phyloP scores from a whole-genome alignment of 768 basidiomycete genomes.

The Pisolithus microcarpus region DNA sequence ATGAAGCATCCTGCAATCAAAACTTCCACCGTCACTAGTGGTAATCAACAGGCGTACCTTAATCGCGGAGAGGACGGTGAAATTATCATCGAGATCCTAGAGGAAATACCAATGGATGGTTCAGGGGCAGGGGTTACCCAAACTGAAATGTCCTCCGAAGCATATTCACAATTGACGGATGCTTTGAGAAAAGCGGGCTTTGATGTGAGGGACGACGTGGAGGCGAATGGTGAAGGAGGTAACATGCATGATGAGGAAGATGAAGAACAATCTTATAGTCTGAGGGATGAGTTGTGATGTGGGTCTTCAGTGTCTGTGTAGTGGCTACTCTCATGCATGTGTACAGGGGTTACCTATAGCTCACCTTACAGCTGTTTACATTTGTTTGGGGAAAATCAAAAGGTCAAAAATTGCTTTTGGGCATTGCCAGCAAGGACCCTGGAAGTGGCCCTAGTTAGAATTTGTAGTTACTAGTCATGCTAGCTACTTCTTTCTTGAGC shows the following conservation, averaged over 20 bases:
- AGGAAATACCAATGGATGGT: conserved; percentile 35
- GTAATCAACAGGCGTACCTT: conserved; percentile 33
- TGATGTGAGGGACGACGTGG: conserved; percentile 36
- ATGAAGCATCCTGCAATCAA: conserved; percentile 27
- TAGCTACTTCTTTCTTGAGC: no score
- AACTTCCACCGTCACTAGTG: conserved; percentile 13
- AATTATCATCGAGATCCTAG: conserved; percentile 38
- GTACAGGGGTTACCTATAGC: not conserved
- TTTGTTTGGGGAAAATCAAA: no score
- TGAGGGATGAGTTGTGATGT: conserved; percentile 28
- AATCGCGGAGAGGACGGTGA: conserved; percentile 37
- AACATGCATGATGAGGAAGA: conserved; percentile 25
- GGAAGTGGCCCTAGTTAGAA: no score
- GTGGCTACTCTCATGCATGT: not conserved
- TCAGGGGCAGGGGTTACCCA: conserved; percentile 15
- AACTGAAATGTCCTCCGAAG: conserved; percentile 29
- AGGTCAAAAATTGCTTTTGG: no score
- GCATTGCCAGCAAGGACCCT: no score
- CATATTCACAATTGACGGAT: conserved; percentile 40
- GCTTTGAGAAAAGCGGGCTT: conserved; percentile 48
- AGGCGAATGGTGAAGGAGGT: conserved; percentile 13
- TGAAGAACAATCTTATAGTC: conserved; percentile 23
- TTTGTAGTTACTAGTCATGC: no score
- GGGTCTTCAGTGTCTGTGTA: conserved; percentile 4
- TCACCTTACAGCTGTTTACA: not conserved